phyloP scores from a whole-genome alignment of 495 filamentous ascomycete species.

The Penicillium turbatum region DNA sequence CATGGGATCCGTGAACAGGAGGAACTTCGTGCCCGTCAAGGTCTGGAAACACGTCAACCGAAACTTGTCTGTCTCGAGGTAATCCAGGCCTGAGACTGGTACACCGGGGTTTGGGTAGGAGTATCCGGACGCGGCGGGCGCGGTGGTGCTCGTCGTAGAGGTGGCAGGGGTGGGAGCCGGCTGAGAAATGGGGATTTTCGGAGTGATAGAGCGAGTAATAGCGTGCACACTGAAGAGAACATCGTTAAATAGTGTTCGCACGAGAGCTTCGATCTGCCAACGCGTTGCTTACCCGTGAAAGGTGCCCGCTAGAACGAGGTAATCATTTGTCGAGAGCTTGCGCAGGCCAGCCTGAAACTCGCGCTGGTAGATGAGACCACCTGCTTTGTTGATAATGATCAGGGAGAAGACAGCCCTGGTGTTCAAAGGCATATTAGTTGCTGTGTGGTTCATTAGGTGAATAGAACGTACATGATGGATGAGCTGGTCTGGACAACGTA shows the following conservation, averaged over 20 bases:
- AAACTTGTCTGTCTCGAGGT: slow-evolving; percentile 87
- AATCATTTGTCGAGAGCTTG: slow-evolving; percentile 89
- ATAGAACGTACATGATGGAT: slow-evolving; percentile 21
- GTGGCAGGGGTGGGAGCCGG: slow-evolving; percentile 29
- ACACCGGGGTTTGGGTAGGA: slow-evolving; percentile 48
- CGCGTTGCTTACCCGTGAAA: slow-evolving; percentile 72
- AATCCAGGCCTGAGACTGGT: slow-evolving; percentile 67
- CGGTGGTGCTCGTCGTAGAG: slow-evolving; percentile 23
- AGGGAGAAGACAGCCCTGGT: slow-evolving; percentile 88
- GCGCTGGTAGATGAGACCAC: slow-evolving; percentile 91
- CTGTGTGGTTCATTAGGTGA: background rate
- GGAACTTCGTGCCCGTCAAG: slow-evolving; percentile 88
- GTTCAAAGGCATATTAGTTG: slow-evolving; percentile 15
- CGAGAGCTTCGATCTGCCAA: slow-evolving; percentile 1
- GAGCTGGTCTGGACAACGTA: slow-evolving; percentile 13
- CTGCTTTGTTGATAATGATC: slow-evolving; percentile 97
- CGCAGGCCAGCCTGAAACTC: slow-evolving; percentile 79
- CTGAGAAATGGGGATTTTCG: slow-evolving; percentile 39
- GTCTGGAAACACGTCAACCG: slow-evolving; percentile 94
- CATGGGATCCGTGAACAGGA: slow-evolving; percentile 89
- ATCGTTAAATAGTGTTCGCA: background rate
- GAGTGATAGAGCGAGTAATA: slow-evolving; percentile 77
- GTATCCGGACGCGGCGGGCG: slow-evolving; percentile 25
- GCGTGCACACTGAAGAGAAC: slow-evolving; percentile 64
- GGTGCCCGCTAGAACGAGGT: slow-evolving; percentile 93